phyloP scores from a whole-genome alignment of 257 asterid species.

The Plantago ovata region DNA sequence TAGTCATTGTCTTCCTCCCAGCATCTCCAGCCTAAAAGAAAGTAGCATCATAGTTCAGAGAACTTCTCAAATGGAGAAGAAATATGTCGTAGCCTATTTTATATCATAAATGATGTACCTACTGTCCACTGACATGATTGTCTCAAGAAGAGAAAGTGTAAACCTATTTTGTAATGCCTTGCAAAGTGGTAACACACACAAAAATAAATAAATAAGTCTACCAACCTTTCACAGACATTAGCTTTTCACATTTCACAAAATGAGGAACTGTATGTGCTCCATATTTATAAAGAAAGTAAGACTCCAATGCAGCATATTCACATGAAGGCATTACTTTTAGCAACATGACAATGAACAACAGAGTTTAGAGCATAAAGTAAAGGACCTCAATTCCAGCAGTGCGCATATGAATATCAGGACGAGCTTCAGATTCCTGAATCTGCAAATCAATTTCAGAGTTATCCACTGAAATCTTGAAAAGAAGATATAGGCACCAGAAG shows the following conservation, averaged over 20 bases:
- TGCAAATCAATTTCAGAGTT: slow-evolving; percentile 32
- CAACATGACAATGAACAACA: slow-evolving; percentile 9
- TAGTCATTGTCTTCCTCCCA: slow-evolving; percentile 42
- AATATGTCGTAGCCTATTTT: slow-evolving; percentile 10
- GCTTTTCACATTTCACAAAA: too few species aligned
- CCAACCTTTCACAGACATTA: too few species aligned
- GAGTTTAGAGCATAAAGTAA: slow-evolving; percentile 13
- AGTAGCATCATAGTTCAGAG: slow-evolving; percentile 16
- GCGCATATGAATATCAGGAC: slow-evolving; percentile 31
- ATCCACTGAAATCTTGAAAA: slow-evolving; percentile 17
- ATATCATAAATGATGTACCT: slow-evolving; percentile 5
- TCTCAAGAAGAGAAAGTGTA: too few species aligned
- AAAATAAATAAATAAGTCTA: too few species aligned
- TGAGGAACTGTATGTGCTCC: too few species aligned
- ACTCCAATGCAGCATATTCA: background rate
- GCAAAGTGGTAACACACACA: too few species aligned
- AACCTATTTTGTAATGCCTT: too few species aligned
- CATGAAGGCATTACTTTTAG: background rate
- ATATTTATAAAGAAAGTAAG: background rate
- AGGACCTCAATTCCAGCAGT: slow-evolving; percentile 62
- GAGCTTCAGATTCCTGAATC: slow-evolving; percentile 51
- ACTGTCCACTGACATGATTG: too few species aligned
- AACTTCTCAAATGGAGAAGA: slow-evolving; percentile 19
- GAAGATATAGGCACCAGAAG: slow-evolving; percentile 15
- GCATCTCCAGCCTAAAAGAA: slow-evolving; percentile 56